Evolutionary conservation across 192 early-diverging fungal species (phyloP).

Genomic region (Martensiomyces pterosporus): DNA sequence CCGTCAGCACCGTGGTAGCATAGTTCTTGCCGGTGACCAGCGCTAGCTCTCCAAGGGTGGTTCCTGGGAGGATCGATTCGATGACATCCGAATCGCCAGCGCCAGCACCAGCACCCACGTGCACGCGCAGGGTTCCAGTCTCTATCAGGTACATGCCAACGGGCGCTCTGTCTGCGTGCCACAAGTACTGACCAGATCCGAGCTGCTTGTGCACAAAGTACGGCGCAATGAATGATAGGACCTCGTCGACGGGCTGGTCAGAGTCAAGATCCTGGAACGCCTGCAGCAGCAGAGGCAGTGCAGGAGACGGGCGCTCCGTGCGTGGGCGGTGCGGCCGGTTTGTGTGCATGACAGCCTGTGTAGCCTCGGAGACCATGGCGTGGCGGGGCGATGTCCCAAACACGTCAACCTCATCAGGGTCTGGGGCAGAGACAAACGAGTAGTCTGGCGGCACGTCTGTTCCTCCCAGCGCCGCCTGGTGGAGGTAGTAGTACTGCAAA

Average conservation of each 20-base stretch:
- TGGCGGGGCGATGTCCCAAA: constrained; percentile 39
- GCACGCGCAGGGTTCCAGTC: constrained; percentile 62
- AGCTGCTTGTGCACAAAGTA: constrained; percentile 64
- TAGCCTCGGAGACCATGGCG: constrained; percentile 40
- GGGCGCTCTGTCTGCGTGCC: constrained; percentile 56
- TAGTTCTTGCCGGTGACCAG: constrained; percentile 62
- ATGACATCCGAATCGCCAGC: constrained; percentile 37
- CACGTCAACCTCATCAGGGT: constrained; percentile 21
- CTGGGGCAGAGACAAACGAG: constrained; percentile 27
- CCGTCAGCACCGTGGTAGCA: constrained; percentile 58
- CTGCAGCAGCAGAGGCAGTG: constrained; percentile 55
- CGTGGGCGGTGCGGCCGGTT: constrained; percentile 6
- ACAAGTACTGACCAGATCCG: constrained; percentile 58
- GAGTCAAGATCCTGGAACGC: constrained; percentile 62
- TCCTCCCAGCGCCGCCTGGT: constrained; percentile 40
- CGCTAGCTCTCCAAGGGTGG: constrained; percentile 83
- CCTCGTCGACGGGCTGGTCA: constrained; percentile 47
- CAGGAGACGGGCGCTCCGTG: constrained; percentile 24
- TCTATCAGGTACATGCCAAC: constrained; percentile 74
- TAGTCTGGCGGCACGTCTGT: constrained; percentile 27
- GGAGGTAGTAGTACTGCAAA: constrained; percentile 70
- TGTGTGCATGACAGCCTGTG: constrained; percentile 33
- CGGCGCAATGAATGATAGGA: constrained; percentile 55
- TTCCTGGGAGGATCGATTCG: constrained; percentile 89
- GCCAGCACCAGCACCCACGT: constrained; percentile 38